These are phyloP conservation scores for Picocystis salinarum DNA, from an alignment of 139 green algal genomes.

Conservation along the genomic window DNA sequence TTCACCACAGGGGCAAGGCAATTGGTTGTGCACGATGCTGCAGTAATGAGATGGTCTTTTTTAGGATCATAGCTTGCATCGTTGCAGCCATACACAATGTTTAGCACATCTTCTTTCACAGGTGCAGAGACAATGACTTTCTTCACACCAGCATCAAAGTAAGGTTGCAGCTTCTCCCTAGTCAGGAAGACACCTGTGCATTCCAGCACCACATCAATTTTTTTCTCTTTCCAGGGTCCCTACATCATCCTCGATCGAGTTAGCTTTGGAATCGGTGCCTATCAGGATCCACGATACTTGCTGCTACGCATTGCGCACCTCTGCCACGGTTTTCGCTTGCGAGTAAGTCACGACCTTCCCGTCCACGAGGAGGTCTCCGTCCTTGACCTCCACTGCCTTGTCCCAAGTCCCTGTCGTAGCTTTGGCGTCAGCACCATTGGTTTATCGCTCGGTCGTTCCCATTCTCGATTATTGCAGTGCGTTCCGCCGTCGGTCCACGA, in stretches of 20 bases:
- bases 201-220: constrained; percentile 37
- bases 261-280: too few species aligned
- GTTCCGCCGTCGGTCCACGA: not conserved
- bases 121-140: constrained; percentile 59
- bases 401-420: too few species aligned
- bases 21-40: constrained; percentile 77
- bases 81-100: constrained; percentile 64
- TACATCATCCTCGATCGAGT: too few species aligned
- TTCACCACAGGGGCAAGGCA: constrained; percentile 67
- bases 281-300: too few species aligned
- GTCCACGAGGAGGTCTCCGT: constrained; percentile 3
- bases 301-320: constrained; percentile 18
- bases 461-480: too few species aligned
- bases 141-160: constrained; percentile 39
- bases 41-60: constrained; percentile 57
- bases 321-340: constrained; percentile 9
- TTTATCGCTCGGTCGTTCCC: too few species aligned
- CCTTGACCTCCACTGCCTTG: constrained; percentile 4
- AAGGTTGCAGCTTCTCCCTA: constrained; percentile 29
- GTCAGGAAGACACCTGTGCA: constrained; percentile 50
- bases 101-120: constrained; percentile 63
- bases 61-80: constrained; percentile 41
- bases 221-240: constrained; percentile 12
- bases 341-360: constrained; percentile 22
- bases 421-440: too few species aligned